Conservation (phyloP, 2,329 filamentous ascomycete genomes). For the Fusarium drepaniforme region DNA sequence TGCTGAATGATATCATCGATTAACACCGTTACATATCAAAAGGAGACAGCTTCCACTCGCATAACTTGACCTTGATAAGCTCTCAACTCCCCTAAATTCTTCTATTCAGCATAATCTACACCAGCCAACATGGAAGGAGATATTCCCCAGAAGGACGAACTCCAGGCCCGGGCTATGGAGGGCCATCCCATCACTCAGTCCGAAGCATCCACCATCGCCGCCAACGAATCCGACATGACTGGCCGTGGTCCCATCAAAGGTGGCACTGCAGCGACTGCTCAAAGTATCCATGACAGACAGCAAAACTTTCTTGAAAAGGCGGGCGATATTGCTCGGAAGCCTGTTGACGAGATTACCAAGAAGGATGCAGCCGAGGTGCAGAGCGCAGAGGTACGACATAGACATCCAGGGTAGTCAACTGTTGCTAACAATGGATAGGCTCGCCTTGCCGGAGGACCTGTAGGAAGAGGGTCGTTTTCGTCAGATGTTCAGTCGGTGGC, state of each 20-base stretch:
- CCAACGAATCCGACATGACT: slow-evolving; percentile 28
- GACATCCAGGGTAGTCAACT: fast-evolving
- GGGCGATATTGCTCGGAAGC: slow-evolving; percentile 17
- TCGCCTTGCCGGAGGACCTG: slow-evolving; percentile 16
- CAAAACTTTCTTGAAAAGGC: slow-evolving; percentile 28
- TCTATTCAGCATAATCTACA: background rate
- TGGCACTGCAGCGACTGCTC: slow-evolving; percentile 21
- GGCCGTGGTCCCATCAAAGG: slow-evolving; percentile 29
- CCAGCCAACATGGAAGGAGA: slow-evolving; percentile 1
- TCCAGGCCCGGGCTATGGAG: slow-evolving; percentile 19
- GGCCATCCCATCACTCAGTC: slow-evolving; percentile 27
- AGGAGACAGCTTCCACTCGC: background rate
- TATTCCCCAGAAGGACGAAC: slow-evolving; percentile 24
- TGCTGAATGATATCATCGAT: slow-evolving; percentile 1
- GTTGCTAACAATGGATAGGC: background rate
- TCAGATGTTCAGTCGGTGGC: slow-evolving; percentile 21
- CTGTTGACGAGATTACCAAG: slow-evolving; percentile 19
- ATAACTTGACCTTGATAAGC: too few species aligned
- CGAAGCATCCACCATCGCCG: slow-evolving; percentile 16
- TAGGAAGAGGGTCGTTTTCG: slow-evolving; percentile 22
- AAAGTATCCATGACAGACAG: slow-evolving; percentile 24
- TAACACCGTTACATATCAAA: background rate
- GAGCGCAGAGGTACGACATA: slow-evolving; percentile 17
- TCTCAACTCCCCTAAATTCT: background rate
- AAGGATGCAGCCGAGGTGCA: slow-evolving; percentile 28